phyloP scores from a whole-genome alignment of 805 yeast genomes.

The Saccharomycopsis fodiens region DNA sequence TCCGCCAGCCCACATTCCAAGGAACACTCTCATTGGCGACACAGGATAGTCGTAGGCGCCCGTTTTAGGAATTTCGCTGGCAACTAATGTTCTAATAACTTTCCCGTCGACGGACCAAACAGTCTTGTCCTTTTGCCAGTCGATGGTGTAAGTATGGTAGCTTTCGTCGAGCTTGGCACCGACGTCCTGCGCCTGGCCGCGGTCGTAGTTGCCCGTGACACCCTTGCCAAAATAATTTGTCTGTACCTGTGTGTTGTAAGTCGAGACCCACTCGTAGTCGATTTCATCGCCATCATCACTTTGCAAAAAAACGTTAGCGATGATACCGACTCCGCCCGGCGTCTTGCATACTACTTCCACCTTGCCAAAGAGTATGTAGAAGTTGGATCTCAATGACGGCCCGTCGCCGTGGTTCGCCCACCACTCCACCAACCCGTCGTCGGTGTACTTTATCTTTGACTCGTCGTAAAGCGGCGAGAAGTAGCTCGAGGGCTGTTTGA shows the following conservation, averaged over 20 bases:
- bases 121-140: constrained; percentile 48
- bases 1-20: constrained; percentile 48
- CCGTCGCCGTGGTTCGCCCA: constrained; percentile 46
- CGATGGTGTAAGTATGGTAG: constrained; percentile 57
- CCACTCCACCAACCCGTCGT: constrained; percentile 43
- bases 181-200: constrained; percentile 50
- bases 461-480: constrained; percentile 21
- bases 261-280: constrained; percentile 66
- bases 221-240: constrained; percentile 63
- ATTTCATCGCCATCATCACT: constrained; percentile 65
- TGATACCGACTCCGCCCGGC: constrained; percentile 55
- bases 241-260: constrained; percentile 51
- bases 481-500: constrained; percentile 30
- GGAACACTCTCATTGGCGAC: constrained; percentile 45
- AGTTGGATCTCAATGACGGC: constrained; percentile 55
- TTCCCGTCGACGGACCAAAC: constrained; percentile 55
- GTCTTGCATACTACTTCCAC: constrained; percentile 52
- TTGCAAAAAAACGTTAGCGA: constrained; percentile 57
- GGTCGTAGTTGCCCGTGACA: constrained; percentile 49
- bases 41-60: constrained; percentile 55
- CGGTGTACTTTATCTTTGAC: constrained; percentile 23
- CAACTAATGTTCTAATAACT: constrained; percentile 44
- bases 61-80: constrained; percentile 42
- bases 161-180: constrained; percentile 36
- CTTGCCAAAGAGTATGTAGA: constrained; percentile 66